Evolutionary conservation across 73 alveolate genomes (phyloP), one percentile per base, ranked within the genome.

Genomic region (Symbiodinium natans): DNA sequence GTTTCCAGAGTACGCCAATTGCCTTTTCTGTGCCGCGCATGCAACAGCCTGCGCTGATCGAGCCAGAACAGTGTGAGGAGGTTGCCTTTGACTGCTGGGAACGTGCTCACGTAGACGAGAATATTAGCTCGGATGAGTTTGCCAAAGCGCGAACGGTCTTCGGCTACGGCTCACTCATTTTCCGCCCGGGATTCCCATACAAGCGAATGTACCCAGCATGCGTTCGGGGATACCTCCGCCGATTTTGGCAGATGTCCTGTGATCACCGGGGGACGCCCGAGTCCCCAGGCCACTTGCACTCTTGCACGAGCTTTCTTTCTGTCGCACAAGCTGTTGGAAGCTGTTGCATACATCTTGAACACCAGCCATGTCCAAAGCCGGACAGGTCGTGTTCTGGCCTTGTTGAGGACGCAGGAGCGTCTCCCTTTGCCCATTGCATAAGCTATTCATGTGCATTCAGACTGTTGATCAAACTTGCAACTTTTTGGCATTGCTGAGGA

Each of bases 211-310:
- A 40, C 31, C 38, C 80, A 19, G 80, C 96, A 9, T 13, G 63
- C 34, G 96, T 90, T 39, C 86, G 52, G 10, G 96, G 96, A 63
- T 90, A 56, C 54, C 46, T 90, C 19, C 96, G 96, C 23, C 96
- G 96, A 52, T 90, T 90, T 39, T 90, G 96, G 96, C 96, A 90
- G 77, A 82, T 83, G 33, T 68, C 88, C 29, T 90, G 96, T 52
- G 96, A 90, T 71, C 96, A 90, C 48, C 42, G 96, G 29, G 96
- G 96, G 23, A 90, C 96, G 10, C 96, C 96, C 27, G 96, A 90
- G 52, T 27, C 39, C 43, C 96, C 96, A 29, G 93, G 93, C 56
- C 27, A 3, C 59, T 13, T 13, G 59, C 59, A 46, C 6, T 13
- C 59, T 46, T 46, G 59, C 6, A 46, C 59, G 6, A 46, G 21